These are phyloP conservation scores for Magnusiomyces ingens DNA, from an alignment of 1,139 yeast species.

Conservation along the genomic window DNA sequence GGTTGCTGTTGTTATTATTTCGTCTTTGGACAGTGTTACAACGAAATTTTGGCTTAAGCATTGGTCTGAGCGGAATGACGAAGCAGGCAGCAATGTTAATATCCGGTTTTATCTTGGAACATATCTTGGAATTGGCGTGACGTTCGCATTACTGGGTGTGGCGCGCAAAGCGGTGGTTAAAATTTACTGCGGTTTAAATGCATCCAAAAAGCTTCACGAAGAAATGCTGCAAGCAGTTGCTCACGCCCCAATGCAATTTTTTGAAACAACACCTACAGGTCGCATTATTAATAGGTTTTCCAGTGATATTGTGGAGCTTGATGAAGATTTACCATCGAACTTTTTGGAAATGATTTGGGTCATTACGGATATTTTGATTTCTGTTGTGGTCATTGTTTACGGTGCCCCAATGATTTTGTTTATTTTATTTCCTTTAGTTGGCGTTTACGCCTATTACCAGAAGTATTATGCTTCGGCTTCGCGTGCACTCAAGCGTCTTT, in stretches of 20 bases:
- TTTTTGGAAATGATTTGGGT: conserved; percentile 44
- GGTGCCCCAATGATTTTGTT: conserved; percentile 60
- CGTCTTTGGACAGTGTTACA: conserved; percentile 45
- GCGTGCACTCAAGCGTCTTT: conserved; percentile 72
- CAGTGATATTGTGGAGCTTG: conserved; percentile 60
- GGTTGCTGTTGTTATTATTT: conserved; percentile 33
- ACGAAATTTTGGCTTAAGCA: conserved; percentile 85
- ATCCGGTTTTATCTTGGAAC: conserved; percentile 60
- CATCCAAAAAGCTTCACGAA: conserved; percentile 71
- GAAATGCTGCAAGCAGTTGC: conserved; percentile 73
- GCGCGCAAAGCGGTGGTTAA: conserved; percentile 62
- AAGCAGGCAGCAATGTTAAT: conserved; percentile 58
- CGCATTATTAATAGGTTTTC: conserved; percentile 67
- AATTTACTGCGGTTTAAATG: conserved; percentile 75
- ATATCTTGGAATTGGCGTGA: conserved; percentile 63
- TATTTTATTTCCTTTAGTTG: conserved; percentile 42
- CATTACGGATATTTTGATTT: conserved; percentile 51
- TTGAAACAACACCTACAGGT: conserved; percentile 67
- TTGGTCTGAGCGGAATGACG: conserved; percentile 85
- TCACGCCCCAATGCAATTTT: conserved; percentile 64
- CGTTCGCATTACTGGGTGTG: conserved; percentile 51
- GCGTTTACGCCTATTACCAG: conserved; percentile 73
- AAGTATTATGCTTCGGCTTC: conserved; percentile 73
- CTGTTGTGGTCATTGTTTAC: conserved; percentile 58
- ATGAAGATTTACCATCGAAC: conserved; percentile 47